Percentiles rank a stretch among this genome's conserved stretches.
Evolutionary conservation across 768 basidiomycete genomes (phyloP).

Genomic region (Megacollybia marginata): DNA sequence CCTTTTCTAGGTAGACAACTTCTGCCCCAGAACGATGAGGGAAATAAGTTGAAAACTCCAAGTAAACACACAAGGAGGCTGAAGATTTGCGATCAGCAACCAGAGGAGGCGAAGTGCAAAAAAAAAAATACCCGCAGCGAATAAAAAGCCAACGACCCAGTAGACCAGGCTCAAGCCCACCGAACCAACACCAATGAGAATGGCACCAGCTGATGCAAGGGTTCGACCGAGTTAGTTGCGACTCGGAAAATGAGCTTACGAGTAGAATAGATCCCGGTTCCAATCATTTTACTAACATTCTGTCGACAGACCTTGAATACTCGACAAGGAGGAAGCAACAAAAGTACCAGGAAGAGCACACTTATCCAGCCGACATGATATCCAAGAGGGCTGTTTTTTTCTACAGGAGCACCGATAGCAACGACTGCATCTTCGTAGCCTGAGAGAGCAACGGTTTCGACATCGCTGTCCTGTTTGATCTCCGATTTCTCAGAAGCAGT

Average conservation of each 20-base stretch:
- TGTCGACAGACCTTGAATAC: slow-evolving; percentile 2
- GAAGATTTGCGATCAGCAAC: not conserved
- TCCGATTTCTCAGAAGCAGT: too few species aligned
- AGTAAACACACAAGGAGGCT: slow-evolving; percentile 30
- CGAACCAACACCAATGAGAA: slow-evolving; percentile 28
- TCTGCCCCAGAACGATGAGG: slow-evolving; percentile 43
- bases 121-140: slow-evolving; percentile 13
- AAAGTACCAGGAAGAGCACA: slow-evolving; percentile 17
- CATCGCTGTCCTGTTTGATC: too few species aligned
- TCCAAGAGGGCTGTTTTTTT: slow-evolving; percentile 26
- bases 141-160: slow-evolving; percentile 32
- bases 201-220: slow-evolving; percentile 23
- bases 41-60: slow-evolving; percentile 40
- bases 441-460: too few species aligned
- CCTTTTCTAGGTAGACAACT: slow-evolving; percentile 40
- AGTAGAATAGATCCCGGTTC: slow-evolving; percentile 28
- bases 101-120: too few species aligned
- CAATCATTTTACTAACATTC: slow-evolving; percentile 32
- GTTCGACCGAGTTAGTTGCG: not conserved
- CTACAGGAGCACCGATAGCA: slow-evolving; percentile 21
- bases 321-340: not conserved
- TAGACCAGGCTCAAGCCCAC: slow-evolving; percentile 31
- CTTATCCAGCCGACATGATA: slow-evolving; percentile 25
- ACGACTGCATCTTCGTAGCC: slow-evolving; percentile 20
- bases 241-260: slow-evolving; percentile 8